Evolutionary conservation across 768 basidiomycete genomes (phyloP), one percentile per base, ranked within the genome.

Genomic region (Naganishia friedmannii): DNA sequence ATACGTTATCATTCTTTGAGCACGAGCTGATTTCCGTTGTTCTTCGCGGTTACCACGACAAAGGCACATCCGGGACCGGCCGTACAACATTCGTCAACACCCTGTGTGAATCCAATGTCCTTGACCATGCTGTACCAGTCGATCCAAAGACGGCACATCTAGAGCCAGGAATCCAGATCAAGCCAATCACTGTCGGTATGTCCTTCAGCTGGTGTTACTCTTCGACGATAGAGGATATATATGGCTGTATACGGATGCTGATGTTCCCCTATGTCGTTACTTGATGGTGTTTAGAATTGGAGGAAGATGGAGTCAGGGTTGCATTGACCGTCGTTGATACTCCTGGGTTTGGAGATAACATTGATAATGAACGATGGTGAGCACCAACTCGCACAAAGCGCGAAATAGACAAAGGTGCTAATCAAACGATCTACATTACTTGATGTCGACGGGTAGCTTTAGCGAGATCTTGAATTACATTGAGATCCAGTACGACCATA

Each of bases 41-140:
- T 68, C 54, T 34, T 19, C 28, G 1, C 13, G 7, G 7, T n/a
- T 15, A 26, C 0, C 70, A 13, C 42, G 7, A 10, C 31, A 46
- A 76, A 97, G 95, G 95, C 84, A 91, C 93, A 70, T 96, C 93
- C 82, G 95, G 95, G 54, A 95, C 93, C 65, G 93, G 93, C 72
- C 90, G 93, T 69, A 98, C 95, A 69, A 99, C 95, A 69, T 98
- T 99, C 77, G 93, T 99, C 80, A 99, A 99, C 85, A 99, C 96
- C 60, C 91, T 99, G 70, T 95, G 93, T 85, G 95, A 99, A 84
- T 89, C 90, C 42, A 91, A 93, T 76, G 92, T 97, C 26, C 85
- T 97, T 63, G 83, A 60, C 39, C 63, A 65, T 42, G 39, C 53
- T 6, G 73, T 70, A n/a, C 70, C 73, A 5, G 71, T 73, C 19